Conservation (phyloP, 345 rosid species). For the Gossypium herbaceum region DNA sequence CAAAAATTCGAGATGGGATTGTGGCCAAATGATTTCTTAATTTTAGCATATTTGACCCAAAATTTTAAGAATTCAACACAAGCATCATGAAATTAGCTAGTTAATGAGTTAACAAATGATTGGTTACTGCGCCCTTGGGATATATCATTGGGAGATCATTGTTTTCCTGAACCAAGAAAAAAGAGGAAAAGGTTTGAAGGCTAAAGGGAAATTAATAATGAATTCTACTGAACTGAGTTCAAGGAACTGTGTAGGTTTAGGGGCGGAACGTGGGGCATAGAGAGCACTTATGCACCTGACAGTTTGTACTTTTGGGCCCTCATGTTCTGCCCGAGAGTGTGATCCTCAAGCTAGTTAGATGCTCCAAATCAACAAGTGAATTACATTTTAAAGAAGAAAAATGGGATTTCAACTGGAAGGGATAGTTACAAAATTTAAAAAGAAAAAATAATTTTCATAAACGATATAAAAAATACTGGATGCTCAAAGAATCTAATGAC, state of each 20-base stretch:
- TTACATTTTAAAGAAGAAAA: too few relatives aligned
- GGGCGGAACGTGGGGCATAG: slow-evolving; percentile 18
- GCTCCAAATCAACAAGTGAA: too few relatives aligned
- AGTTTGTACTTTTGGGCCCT: slow-evolving; percentile 13
- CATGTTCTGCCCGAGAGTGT: neutral
- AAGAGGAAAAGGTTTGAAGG: neutral
- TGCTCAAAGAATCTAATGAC: neutral
- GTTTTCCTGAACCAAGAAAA: neutral
- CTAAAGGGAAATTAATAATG: slow-evolving; percentile 10
- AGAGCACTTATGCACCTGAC: slow-evolving; percentile 12
- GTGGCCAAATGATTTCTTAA: neutral
- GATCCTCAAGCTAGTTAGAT: neutral
- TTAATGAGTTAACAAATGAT: neutral
- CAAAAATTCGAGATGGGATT: too few relatives aligned
- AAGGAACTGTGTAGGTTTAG: neutral
- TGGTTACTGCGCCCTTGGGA: neutral
- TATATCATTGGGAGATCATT: slow-evolving; percentile 9
- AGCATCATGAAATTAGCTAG: neutral
- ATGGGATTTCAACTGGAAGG: too few relatives aligned
- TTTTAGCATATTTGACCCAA: neutral
- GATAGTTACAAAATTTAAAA: too few relatives aligned
- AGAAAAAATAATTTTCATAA: too few relatives aligned
- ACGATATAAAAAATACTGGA: neutral
- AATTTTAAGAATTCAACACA: neutral
- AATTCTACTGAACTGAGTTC: neutral